These are phyloP conservation scores for Cladosporium sp. DNA, from an alignment of 2,329 filamentous ascomycete species.

Conservation along the genomic window DNA sequence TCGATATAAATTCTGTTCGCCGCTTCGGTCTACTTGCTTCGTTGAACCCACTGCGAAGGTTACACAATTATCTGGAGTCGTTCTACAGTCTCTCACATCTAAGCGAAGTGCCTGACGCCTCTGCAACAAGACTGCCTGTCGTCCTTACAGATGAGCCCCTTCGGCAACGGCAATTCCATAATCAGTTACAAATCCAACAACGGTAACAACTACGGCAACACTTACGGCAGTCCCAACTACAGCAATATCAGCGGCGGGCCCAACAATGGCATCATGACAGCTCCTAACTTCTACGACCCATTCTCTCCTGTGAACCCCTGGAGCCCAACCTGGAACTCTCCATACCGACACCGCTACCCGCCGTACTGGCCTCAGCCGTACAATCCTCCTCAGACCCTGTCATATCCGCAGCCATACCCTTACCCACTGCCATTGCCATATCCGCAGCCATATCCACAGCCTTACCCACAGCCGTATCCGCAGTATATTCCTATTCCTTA, in stretches of 20 bases:
- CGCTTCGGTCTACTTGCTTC: background rate
- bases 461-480: background rate
- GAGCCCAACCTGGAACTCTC: background rate
- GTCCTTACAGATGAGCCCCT: background rate
- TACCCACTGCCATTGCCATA: background rate
- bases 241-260: background rate
- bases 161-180: no score
- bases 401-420: no score
- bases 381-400: background rate
- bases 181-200: background rate
- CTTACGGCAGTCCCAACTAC: background rate
- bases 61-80: background rate
- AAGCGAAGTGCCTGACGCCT: background rate
- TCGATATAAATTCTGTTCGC: background rate
- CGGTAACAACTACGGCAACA: background rate
- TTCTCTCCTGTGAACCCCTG: background rate
- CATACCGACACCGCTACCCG: background rate
- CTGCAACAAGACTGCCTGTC: background rate
- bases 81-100: background rate
- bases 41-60: background rate
- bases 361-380: background rate
- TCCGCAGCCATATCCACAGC: background rate
- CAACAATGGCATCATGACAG: background rate
- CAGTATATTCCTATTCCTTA: background rate
- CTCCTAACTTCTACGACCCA: background rate